Conservation (phyloP, 306 rosid species). For the Dryas alaskensis region DNA sequence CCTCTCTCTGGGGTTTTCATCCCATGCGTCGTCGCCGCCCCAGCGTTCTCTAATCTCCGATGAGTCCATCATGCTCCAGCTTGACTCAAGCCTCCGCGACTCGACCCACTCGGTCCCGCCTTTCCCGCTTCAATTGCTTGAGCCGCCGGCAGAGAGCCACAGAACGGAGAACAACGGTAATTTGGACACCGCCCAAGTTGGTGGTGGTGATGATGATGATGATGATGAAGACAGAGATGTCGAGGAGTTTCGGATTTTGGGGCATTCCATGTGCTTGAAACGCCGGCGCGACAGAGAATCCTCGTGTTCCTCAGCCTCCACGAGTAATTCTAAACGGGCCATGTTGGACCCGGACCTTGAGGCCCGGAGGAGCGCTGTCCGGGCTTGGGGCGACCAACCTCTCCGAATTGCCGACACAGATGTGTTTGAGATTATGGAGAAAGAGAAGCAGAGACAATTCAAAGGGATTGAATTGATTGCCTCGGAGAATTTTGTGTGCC, state of each 20-base stretch:
- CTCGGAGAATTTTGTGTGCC: constrained; percentile 84
- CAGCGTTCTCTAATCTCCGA: constrained; percentile 49
- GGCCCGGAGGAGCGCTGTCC: constrained; percentile 51
- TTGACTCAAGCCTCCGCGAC: constrained; percentile 59
- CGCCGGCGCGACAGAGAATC: constrained; percentile 68
- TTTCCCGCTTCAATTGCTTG: constrained; percentile 70
- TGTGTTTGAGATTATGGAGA: constrained; percentile 66
- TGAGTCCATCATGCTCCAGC: constrained; percentile 63
- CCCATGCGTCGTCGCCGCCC: constrained; percentile 64
- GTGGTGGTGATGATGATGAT: constrained; percentile 10
- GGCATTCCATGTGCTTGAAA: constrained; percentile 85
- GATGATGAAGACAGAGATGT: constrained; percentile 58
- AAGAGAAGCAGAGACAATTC: constrained; percentile 72
- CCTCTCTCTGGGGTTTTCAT: constrained; percentile 57
- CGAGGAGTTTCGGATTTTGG: constrained; percentile 76
- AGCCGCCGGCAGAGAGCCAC: constrained; percentile 43
- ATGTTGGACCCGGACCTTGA: constrained; percentile 40
- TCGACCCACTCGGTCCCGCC: constrained; percentile 44
- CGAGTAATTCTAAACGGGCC: too few relatives aligned
- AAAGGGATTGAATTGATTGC: constrained; percentile 86
- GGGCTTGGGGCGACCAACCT: constrained; percentile 69
- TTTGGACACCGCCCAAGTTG: background rate
- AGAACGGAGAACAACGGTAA: constrained; percentile 29
- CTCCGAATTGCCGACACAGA: constrained; percentile 68
- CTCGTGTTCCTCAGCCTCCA: constrained; percentile 21